These are phyloP conservation scores for Pulveroboletus sp. DNA, from an alignment of 768 basidiomycete species.

Conservation along the genomic window DNA sequence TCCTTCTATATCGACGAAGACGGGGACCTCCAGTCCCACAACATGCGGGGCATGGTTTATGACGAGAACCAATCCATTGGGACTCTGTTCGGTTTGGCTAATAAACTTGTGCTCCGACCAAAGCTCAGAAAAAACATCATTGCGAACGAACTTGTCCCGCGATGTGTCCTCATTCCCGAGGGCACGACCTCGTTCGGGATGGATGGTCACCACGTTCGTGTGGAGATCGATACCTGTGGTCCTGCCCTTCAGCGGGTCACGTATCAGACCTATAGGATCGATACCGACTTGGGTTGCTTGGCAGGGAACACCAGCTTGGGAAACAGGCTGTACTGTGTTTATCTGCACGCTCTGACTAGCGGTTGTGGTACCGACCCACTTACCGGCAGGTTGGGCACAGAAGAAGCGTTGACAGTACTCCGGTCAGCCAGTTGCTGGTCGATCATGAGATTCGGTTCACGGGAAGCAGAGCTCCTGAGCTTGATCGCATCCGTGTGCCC, in stretches of 20 bases:
- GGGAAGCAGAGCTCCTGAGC: slow-evolving; percentile 31
- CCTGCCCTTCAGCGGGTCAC: slow-evolving; percentile 1
- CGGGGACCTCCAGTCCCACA: slow-evolving; percentile 35
- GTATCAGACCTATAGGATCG: slow-evolving; percentile 29
- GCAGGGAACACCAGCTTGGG: slow-evolving; percentile 23
- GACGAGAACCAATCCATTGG: slow-evolving; percentile 39
- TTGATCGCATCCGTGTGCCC: slow-evolving; percentile 34
- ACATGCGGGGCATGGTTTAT: slow-evolving; percentile 40
- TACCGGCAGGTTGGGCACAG: slow-evolving; percentile 39
- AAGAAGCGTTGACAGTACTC: slow-evolving; percentile 40
- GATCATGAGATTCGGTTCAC: slow-evolving; percentile 32
- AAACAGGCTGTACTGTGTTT: slow-evolving; percentile 34
- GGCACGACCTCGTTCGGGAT: slow-evolving; percentile 21
- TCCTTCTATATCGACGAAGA: slow-evolving; percentile 35
- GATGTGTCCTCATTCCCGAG: slow-evolving; percentile 37
- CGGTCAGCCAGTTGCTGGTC: slow-evolving; percentile 35
- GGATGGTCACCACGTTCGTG: slow-evolving; percentile 14
- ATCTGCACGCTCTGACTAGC: slow-evolving; percentile 46
- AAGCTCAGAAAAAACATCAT: not conserved
- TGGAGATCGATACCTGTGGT: slow-evolving; percentile 6
- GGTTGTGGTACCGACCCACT: slow-evolving; percentile 41
- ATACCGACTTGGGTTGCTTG: slow-evolving; percentile 29
- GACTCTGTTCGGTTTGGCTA: slow-evolving; percentile 41
- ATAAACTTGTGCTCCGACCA: slow-evolving; percentile 38
- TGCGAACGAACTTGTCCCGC: slow-evolving; percentile 2